These are phyloP conservation scores for Fusarium staphyleae DNA, from an alignment of 2,329 filamentous ascomycete genomes.

Conservation along the genomic window DNA sequence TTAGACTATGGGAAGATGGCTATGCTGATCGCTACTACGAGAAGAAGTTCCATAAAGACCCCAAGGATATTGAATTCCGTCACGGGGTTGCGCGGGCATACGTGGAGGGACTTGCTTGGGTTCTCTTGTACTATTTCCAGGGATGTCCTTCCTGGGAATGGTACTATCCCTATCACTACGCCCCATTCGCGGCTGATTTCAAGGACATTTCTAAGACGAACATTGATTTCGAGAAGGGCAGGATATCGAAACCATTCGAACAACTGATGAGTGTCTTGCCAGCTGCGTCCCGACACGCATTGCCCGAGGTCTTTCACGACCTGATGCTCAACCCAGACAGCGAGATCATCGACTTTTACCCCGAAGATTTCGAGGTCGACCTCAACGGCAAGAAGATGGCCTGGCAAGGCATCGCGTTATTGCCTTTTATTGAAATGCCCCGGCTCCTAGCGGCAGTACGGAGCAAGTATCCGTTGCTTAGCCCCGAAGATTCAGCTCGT, in stretches of 20 bases:
- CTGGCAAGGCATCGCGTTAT: slow-evolving; percentile 92
- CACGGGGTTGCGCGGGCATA: slow-evolving; percentile 90
- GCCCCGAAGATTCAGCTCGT: slow-evolving; percentile 75
- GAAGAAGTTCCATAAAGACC: slow-evolving; percentile 89
- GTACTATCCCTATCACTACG: slow-evolving; percentile 99
- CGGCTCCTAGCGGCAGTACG: slow-evolving; percentile 83
- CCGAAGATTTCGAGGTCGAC: slow-evolving; percentile 90
- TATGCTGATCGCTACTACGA: slow-evolving; percentile 97
- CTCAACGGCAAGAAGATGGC: slow-evolving; percentile 98
- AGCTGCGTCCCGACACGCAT: slow-evolving; percentile 88
- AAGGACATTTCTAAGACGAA: slow-evolving; percentile 80
- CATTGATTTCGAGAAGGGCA: slow-evolving; percentile 82
- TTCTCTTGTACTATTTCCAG: slow-evolving; percentile 96
- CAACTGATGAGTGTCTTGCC: slow-evolving; percentile 98
- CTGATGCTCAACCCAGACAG: slow-evolving; percentile 90
- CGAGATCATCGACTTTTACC: slow-evolving; percentile 97
- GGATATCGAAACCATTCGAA: slow-evolving; percentile 89
- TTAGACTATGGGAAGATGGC: slow-evolving; percentile 92
- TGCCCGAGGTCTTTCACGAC: slow-evolving; percentile 86
- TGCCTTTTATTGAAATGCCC: slow-evolving; percentile 96
- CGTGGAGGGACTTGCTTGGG: slow-evolving; percentile 94
- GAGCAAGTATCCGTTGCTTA: slow-evolving; percentile 81
- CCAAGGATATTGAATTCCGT: slow-evolving; percentile 83
- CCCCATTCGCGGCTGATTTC: slow-evolving; percentile 96
- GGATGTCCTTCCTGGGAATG: slow-evolving; percentile 98